Conservation (phyloP, 257 asterid species). For the Handroanthus guayacan region DNA sequence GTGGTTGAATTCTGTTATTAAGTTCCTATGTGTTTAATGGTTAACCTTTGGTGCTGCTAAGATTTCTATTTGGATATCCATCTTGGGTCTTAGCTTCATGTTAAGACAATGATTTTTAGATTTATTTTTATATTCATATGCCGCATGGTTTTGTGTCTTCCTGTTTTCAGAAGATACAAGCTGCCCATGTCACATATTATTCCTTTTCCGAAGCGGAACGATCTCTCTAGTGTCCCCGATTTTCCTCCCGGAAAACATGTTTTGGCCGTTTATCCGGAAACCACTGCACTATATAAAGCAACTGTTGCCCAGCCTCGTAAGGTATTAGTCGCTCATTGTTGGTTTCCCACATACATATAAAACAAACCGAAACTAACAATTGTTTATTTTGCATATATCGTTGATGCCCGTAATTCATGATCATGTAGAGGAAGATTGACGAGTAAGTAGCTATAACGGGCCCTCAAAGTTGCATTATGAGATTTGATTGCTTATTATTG, state of each 20-base stretch:
- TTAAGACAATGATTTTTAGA: background rate
- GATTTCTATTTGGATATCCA: background rate
- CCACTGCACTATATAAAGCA: constrained; percentile 95
- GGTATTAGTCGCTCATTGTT: constrained; percentile 51
- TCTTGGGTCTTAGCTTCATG: background rate
- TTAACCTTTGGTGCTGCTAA: background rate
- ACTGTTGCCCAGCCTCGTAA: constrained; percentile 90
- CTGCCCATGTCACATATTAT: constrained; percentile 89
- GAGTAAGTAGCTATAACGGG: constrained; percentile 68
- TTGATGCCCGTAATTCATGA: constrained; percentile 38
- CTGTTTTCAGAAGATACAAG: constrained; percentile 83
- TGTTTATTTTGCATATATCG: constrained; percentile 38
- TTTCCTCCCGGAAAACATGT: constrained; percentile 90
- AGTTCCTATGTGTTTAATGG: background rate
- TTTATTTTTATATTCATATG: background rate
- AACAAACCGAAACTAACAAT: constrained; percentile 43
- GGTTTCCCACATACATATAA: background rate
- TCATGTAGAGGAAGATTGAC: constrained; percentile 77
- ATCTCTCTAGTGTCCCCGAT: constrained; percentile 71
- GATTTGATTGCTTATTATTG: background rate
- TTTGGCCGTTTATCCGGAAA: constrained; percentile 95
- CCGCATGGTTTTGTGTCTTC: constrained; percentile 19
- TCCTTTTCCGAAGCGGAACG: constrained; percentile 86
- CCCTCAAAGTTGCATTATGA: background rate
- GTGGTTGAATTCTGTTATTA: background rate